phyloP scores from a whole-genome alignment of 768 basidiomycete genomes.

The Termitomyces sp. region DNA sequence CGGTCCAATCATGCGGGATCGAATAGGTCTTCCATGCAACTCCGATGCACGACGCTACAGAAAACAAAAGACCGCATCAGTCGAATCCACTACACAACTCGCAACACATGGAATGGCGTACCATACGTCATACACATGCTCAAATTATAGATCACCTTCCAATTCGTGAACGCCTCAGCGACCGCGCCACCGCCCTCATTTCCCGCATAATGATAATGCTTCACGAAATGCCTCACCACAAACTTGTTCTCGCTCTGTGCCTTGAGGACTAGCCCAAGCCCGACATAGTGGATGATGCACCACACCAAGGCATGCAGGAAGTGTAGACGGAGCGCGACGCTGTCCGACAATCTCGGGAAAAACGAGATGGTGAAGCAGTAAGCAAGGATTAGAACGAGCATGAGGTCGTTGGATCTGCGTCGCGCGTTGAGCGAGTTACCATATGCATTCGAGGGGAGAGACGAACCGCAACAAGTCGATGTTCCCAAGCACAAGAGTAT shows the following conservation, averaged over 20 bases:
- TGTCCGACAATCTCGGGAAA: constrained; percentile 49
- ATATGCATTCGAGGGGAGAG: not conserved
- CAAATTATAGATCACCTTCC: constrained; percentile 91
- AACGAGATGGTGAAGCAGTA: constrained; percentile 62
- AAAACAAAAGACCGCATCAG: not conserved
- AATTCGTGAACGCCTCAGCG: constrained; percentile 92
- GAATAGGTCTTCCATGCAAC: constrained; percentile 90
- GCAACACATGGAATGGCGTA: constrained; percentile 24
- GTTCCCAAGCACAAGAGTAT: constrained; percentile 75
- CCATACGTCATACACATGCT: constrained; percentile 95
- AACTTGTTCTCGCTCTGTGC: constrained; percentile 86
- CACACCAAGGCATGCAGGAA: constrained; percentile 81
- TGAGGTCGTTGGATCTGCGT: constrained; percentile 75
- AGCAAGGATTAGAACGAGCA: constrained; percentile 66
- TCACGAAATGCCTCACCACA: constrained; percentile 89
- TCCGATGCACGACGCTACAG: constrained; percentile 74
- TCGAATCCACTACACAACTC: not conserved
- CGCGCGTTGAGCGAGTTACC: not conserved
- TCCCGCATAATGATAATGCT: constrained; percentile 86
- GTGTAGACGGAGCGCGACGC: constrained; percentile 56
- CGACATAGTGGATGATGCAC: constrained; percentile 85
- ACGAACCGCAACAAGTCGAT: constrained; percentile 78
- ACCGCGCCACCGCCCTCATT: constrained; percentile 73
- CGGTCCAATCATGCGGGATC: constrained; percentile 78
- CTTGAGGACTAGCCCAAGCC: constrained; percentile 76